Evolutionary conservation across 805 yeast genomes (phyloP), one percentile per base, ranked within the genome.

Genomic region (Candida tibetensis): DNA sequence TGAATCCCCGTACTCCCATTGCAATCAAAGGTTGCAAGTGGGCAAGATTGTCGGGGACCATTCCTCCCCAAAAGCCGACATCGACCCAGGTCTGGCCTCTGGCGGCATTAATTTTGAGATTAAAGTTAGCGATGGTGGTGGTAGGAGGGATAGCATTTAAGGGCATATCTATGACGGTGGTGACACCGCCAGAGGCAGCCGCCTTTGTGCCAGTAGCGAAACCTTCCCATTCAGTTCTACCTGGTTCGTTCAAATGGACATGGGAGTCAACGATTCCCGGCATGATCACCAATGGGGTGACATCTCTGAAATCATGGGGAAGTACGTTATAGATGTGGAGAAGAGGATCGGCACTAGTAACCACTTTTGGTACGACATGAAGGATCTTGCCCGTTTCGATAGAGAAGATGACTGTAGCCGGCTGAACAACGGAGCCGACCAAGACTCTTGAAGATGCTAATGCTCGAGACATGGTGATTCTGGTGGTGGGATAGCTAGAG

Each of bases 151-250:
- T 81, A 3, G 96, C 96, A 61, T 90, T 90, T 55, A 90, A 67
- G 0, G 98, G 98, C 98, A 90, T 90, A 58, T 90, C 98, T 14
- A 90, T 76, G 14, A 90, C 95, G 0, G 96, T 89, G 17, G 98
- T 90, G 34, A 90, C 97, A 41, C 98, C 98, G 13, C 98, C 98
- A 9, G 90, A 74, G 0, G 95, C 95, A 0, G 97, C 97, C 2
- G 96, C 85, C 56, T 82, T 82, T 0, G 98, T 90, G 0, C 98
- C 98, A 0, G 95, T 84, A n/a, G 81, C 95, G 58, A 91, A 90
- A 1, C 98, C 98, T 62, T 90, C 98, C 98, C 98, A 90, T 45
- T 89, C 96, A 1, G 97, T 90, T 50, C 97, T 70, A n/a, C 98
- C 98, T 0, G 98, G 97, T 54, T 91, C 98, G 59, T 91, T 91